phyloP scores from a whole-genome alignment of 208 protist genomes.

The Leishmania amazonensis region DNA sequence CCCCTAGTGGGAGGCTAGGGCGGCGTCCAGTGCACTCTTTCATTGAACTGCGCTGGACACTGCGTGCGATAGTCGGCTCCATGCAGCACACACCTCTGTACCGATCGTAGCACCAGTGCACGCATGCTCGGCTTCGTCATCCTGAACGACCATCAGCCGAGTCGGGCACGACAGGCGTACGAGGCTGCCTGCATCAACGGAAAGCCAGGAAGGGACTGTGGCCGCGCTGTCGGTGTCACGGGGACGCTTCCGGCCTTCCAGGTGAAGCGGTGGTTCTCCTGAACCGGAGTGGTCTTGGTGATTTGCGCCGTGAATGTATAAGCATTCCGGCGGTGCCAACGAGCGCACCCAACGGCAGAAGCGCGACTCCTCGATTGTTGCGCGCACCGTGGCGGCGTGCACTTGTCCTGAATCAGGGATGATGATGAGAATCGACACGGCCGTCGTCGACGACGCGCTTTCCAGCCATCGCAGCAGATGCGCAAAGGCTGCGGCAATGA shows the following conservation, averaged over 20 bases:
- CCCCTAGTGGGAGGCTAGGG: background rate
- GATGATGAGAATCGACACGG: constrained; percentile 36
- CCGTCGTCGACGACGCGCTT: background rate
- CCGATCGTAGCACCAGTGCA: constrained; percentile 17
- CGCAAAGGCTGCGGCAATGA: constrained; percentile 37
- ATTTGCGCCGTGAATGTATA: constrained; percentile 39
- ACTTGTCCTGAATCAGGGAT: constrained; percentile 39
- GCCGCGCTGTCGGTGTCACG: background rate
- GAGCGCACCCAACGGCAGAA: constrained; percentile 37
- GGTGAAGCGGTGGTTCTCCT: background rate
- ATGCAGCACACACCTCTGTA: constrained; percentile 1
- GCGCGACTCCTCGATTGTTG: constrained; percentile 25
- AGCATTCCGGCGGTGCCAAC: constrained; percentile 15
- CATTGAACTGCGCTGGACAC: background rate
- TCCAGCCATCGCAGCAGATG: constrained; percentile 35
- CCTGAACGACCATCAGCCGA: constrained; percentile 42
- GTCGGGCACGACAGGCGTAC: constrained; percentile 41
- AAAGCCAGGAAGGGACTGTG: background rate
- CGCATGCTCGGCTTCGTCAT: constrained; percentile 25
- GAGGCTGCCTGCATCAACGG: constrained; percentile 6
- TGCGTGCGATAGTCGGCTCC: constrained; percentile 11
- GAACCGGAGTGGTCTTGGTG: constrained; percentile 12
- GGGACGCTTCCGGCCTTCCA: constrained; percentile 1
- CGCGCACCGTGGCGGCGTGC: constrained; percentile 33
- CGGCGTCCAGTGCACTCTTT: background rate